Base-by-base conservation (phyloP, 1,139 yeast species). In the Candida tunisiensis region DNA sequence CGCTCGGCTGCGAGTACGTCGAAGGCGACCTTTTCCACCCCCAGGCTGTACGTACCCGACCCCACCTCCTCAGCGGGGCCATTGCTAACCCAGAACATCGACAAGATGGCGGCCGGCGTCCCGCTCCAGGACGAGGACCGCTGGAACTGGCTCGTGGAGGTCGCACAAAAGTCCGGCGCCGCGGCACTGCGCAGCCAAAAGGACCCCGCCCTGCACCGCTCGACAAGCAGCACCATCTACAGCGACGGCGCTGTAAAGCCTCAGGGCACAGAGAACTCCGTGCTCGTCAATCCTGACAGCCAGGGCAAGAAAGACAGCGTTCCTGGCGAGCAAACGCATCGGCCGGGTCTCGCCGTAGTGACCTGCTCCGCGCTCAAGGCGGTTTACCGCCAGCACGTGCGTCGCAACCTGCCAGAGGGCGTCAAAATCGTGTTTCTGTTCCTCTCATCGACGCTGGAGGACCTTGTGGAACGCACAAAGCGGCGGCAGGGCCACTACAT, bases 11-110 rank as follows among this genome's bases (percentile, higher is more conserved):
- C 31, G 63, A 70, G 2, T 80, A 69, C 42, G 52, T 83, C 10
- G 98, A 88, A 48, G 98, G 96, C 7, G 98, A 88, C 47, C 54
- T 59, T 3, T 60, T 75, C 20, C 95, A 85, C 46, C 83, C 93
- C 1, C 47, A 54, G 28, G 69, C 52, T 14, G 50, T 45, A 33
- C 25, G 48, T 31, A 11, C 4, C 15, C n/a, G 13, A 23, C n/a
- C 15, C 5, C 6, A 10, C 9, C 6, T 17, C 9, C 9, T 17
- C 8, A 17, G 9, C 8, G 8, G 29, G 9, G n/a, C n/a, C n/a
- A n/a, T n/a, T n/a, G n/a, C n/a, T n/a, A n/a, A n/a, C n/a, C n/a
- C 35, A 45, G 36, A 88, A 88, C 45, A 59, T 85, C 11, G 72
- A 62, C 11, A 88, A 88, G 48, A 88, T 88, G 98, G 53, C 77